Evolutionary conservation across 2,329 filamentous ascomycete genomes (phyloP).

Genomic region (Aspergillus thermomutatus): DNA sequence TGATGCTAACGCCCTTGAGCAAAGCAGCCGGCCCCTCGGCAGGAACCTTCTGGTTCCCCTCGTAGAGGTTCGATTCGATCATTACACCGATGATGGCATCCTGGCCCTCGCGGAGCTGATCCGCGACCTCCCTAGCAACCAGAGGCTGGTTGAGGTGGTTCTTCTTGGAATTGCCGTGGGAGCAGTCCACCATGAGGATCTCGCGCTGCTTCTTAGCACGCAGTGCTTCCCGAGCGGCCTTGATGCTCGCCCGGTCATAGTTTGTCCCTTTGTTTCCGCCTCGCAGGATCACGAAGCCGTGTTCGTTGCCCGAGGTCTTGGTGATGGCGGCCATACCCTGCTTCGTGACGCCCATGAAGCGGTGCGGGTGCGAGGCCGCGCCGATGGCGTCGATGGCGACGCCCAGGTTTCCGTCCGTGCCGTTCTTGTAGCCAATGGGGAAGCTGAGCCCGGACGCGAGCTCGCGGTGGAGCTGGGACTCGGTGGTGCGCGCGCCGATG

Average conservation of each 20-base stretch:
- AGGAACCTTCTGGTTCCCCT: constrained; percentile 82
- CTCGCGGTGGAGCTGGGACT: constrained; percentile 92
- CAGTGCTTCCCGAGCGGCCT: constrained; percentile 71
- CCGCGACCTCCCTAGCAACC: constrained; percentile 74
- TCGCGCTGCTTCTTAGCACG: constrained; percentile 77
- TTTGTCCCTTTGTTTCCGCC: constrained; percentile 90
- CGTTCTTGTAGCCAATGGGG: constrained; percentile 98
- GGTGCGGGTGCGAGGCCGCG: constrained; percentile 61
- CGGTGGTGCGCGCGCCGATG: constrained; percentile 90
- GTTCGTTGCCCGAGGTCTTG: constrained; percentile 85
- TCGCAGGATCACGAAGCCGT: constrained; percentile 92
- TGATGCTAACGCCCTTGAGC: constrained; percentile 89
- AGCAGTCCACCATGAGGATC: constrained; percentile 97
- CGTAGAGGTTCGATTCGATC: constrained; percentile 96
- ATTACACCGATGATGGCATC: constrained; percentile 88
- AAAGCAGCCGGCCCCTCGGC: constrained; percentile 71
- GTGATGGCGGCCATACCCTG: constrained; percentile 93
- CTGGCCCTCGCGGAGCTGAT: constrained; percentile 84
- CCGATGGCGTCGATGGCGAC: constrained; percentile 95
- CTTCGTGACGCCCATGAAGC: constrained; percentile 98
- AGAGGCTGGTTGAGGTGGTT: constrained; percentile 95
- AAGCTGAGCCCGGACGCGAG: constrained; percentile 90
- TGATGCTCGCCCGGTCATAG: constrained; percentile 81
- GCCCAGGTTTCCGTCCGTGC: constrained; percentile 82
- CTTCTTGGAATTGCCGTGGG: constrained; percentile 95